Evolutionary conservation across 2,329 filamentous ascomycete genomes (phyloP), one percentile per base, ranked within the genome.

Genomic region (Rhynchosporium graminicola): DNA sequence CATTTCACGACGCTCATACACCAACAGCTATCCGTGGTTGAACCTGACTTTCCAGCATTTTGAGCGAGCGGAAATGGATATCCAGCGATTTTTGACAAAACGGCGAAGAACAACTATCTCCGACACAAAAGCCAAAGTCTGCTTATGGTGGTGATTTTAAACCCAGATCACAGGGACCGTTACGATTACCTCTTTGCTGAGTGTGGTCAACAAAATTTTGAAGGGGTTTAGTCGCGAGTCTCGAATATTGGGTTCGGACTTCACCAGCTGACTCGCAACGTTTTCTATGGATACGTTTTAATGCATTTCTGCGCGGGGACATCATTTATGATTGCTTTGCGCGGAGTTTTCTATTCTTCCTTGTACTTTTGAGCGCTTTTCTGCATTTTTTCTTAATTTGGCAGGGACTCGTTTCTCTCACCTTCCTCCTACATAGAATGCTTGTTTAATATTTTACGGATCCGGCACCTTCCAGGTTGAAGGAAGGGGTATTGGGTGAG

Each of bases 21-120:
- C 65, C 73, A 48, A 75, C 73, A 72, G 74, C 74, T 64, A 75
- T 75, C 58, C 71, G 71, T 62, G 72, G 73, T 67, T 74, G 63
- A 72, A 64, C 54, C 46, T 42, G 20, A 31, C 40, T 50, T 46
- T 60, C 46, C 51, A 48, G 51, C 28, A 26, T 47, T 47, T 29
- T 43, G 36, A 29, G 13, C 36, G 33, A 57, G 13, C 51, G 33
- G 31, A 29, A 45, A 9, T 9, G 12, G 38, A 43, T 15, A 42
- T 20, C 36, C 9, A 3, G 28, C 43, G 42, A 54, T 45, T 15
- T 36, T 57, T 60, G 46, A 51, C 51, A 48, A 63, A 57, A 50
- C 42, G 42, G 45, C 38, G 50, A 57, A 48, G 50, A 59, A 63
- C 56, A 43, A 65, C 63, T 48, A n/a, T 56, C 57, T 56, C 62